Percentiles rank a stretch among this genome's conserved stretches.
Evolutionary conservation across 164 flowering plant species (phyloP).

Genomic region (Piper betle): DNA sequence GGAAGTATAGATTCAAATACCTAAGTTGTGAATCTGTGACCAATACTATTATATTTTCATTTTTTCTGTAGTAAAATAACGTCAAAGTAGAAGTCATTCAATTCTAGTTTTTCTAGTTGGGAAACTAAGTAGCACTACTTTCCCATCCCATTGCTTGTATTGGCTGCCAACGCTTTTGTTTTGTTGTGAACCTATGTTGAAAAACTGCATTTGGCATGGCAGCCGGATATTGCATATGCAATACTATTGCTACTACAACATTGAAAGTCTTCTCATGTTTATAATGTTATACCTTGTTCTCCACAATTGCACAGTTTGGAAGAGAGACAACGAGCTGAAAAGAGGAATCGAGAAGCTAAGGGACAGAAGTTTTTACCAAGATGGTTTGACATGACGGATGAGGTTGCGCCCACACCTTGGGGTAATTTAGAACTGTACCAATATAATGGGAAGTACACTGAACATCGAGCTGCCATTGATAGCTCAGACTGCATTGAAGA

Average conservation of each 20-base stretch:
- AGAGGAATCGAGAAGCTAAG: conserved; percentile 56
- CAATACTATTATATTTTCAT: too few relatives aligned
- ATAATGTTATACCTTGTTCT: not conserved
- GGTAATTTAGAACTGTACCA: conserved; percentile 72
- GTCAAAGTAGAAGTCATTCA: too few relatives aligned
- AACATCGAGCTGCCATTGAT: conserved; percentile 45
- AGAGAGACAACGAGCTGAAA: conserved; percentile 86
- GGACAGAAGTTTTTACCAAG: conserved; percentile 49
- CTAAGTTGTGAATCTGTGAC: too few relatives aligned
- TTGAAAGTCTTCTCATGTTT: not conserved
- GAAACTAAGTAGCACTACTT: too few relatives aligned
- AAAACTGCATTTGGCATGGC: too few relatives aligned
- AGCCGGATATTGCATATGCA: not conserved
- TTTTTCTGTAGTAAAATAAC: too few relatives aligned
- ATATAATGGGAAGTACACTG: conserved; percentile 60
- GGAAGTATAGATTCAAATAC: too few relatives aligned
- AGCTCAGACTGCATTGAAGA: conserved; percentile 26
- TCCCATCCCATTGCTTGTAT: too few relatives aligned
- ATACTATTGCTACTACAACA: not conserved
- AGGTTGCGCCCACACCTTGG: conserved; percentile 71
- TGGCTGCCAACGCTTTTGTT: too few relatives aligned
- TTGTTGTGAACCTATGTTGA: too few relatives aligned
- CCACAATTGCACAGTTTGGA: conserved; percentile 39
- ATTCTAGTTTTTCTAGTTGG: too few relatives aligned
- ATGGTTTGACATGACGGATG: conserved; percentile 61